A percentile compares a stretch with the other conserved stretches of the same genome.
Evolutionary conservation across 441 rosid genomes (phyloP).

Genomic region (Raphanus hybrid): DNA sequence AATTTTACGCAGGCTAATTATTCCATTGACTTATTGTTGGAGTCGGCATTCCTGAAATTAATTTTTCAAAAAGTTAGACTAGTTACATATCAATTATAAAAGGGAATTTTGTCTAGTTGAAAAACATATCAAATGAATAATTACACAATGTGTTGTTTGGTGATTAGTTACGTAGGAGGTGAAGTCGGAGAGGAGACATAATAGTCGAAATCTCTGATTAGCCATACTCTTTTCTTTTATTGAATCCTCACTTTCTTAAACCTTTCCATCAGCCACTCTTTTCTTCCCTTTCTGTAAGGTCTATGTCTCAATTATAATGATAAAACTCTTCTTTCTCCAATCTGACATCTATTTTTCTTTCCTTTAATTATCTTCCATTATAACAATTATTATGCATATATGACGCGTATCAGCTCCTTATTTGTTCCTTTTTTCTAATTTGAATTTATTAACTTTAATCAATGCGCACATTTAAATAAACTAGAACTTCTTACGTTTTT

Average conservation of each 20-base stretch:
- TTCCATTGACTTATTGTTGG: constrained; percentile 27
- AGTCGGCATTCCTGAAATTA: constrained; percentile 13
- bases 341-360: constrained; percentile 17
- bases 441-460: neutral
- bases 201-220: constrained; percentile 35
- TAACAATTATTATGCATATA: constrained; percentile 1
- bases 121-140: constrained; percentile 21
- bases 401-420: neutral
- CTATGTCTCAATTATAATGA: constrained; percentile 37
- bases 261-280: constrained; percentile 23
- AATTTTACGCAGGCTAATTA: neutral
- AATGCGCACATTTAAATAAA: neutral
- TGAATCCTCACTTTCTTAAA: constrained; percentile 26
- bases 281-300: neutral
- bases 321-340: constrained; percentile 33
- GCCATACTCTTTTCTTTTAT: constrained; percentile 26
- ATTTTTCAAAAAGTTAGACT: neutral
- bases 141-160: constrained; percentile 35
- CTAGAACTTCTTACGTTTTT: neutral
- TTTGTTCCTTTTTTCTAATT: constrained; percentile 7
- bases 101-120: constrained; percentile 37
- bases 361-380: constrained; percentile 24
- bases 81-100: constrained; percentile 27
- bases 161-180: constrained; percentile 23
- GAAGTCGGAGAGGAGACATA: constrained; percentile 12